Conservation (phyloP, 345 rosid species). For the Populus pruinosa region DNA sequence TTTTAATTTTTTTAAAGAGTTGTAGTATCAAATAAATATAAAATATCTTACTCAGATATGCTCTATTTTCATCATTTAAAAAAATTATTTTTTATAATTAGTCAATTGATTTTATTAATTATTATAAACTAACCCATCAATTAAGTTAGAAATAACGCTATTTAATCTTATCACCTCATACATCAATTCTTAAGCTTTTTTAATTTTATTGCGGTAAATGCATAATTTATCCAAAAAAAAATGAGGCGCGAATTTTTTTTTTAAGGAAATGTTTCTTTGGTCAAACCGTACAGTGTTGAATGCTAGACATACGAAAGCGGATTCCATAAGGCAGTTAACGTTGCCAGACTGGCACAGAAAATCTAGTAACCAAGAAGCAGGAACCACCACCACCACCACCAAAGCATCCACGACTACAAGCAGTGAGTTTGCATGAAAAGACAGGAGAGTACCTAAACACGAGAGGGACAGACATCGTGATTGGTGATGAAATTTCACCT, state of each 20-base stretch:
- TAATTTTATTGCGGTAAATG: no score
- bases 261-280: not conserved
- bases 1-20: no score
- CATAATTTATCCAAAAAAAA: no score
- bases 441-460: not conserved
- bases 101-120: fast-evolving
- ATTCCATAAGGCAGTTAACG: not conserved
- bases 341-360: not conserved
- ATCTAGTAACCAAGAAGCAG: not conserved
- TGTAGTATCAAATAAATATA: no score
- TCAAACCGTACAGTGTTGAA: not conserved
- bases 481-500: not conserved
- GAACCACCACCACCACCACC: not conserved
- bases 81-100: no score
- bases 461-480: not conserved
- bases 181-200: no score
- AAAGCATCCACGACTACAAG: not conserved
- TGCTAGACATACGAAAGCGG: not conserved
- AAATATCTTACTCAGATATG: no score
- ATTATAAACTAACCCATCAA: no score
- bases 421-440: not conserved
- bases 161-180: no score
- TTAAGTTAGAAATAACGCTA: no score
- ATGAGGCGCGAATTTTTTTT: no score
- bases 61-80: no score